Base-by-base conservation (phyloP, 345 rosid species). In the Pistacia atlantica region DNA sequence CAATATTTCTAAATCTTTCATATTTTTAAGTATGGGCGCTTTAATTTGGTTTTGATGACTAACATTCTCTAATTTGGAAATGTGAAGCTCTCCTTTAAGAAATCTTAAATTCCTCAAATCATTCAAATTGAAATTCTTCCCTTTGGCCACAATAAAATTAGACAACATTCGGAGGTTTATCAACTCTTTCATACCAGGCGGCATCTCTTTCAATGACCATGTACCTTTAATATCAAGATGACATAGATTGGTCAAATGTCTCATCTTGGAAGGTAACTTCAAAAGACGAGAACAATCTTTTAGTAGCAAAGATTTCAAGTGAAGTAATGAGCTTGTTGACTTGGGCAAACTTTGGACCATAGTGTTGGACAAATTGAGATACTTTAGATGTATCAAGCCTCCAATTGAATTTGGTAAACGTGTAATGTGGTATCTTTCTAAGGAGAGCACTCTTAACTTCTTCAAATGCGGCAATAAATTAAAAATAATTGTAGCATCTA, bases 171-270 rank as follows among this genome's bases (percentile, higher is more conserved):
- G 76, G 28, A 86, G 81, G 69, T 54, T 25, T 13, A 20, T 75
- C 22, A 83, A 52, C 8, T 65, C 57, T 20, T 61, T 58, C 45
- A 86, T 64, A 49, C 68, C 67, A 0, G 22, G 3, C 0, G 82
- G 87, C 77, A 83, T 81, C 72, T 61, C 73, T 76, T 31, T 22
- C 1, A 86, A 45, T 5, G 4, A 46, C 17, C 5, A 25, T 33
- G 82, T 69, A 46, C 20, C 73, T 8, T 69, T 55, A 25, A 77
- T 68, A 63, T 83, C 83, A 48, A 86, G 80, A 65, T 73, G 69
- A 28, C 37, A 77, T 38, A 83, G 65, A 56, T 73, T 73, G 28
- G 60, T 65, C 63, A 86, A 65, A 9, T 71, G 49, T 7, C 78
- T 49, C 60, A 81, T 33, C 16, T 61, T 60, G 1, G 48, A 1